Conservation (phyloP, 495 filamentous ascomycete species). For the Penicillium coprophilum region DNA sequence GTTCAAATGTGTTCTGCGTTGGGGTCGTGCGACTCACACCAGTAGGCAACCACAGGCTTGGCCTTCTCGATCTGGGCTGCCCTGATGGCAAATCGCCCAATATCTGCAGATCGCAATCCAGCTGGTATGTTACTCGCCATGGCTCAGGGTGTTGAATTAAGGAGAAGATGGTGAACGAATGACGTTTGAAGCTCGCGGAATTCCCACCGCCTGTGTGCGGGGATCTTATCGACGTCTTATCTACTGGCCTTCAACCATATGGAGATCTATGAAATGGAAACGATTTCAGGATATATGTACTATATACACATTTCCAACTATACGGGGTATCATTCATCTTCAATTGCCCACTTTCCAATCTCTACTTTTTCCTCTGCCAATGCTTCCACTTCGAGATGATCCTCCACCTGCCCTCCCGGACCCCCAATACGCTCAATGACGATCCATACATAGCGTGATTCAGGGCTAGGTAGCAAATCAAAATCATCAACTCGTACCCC, state of each 20-base stretch:
- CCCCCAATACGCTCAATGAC: constrained; percentile 73
- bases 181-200: constrained; percentile 26
- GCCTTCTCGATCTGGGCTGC: constrained; percentile 80
- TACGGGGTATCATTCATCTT: constrained; percentile 33
- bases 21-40: constrained; percentile 65
- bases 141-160: constrained; percentile 4
- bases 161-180: constrained; percentile 17
- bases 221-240: constrained; percentile 14
- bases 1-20: constrained; percentile 6
- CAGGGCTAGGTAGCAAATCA: constrained; percentile 60
- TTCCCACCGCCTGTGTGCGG: constrained; percentile 34
- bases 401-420: constrained; percentile 48
- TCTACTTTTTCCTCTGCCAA: constrained; percentile 65
- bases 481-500: constrained; percentile 71
- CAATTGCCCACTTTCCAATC: constrained; percentile 56
- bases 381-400: constrained; percentile 64
- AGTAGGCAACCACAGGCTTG: constrained; percentile 88
- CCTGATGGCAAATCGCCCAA: constrained; percentile 74
- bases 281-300: not conserved
- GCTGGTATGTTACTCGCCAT: constrained; percentile 77
- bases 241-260: not conserved
- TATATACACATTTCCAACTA: not conserved
- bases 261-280: constrained; percentile 2
- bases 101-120: constrained; percentile 71
- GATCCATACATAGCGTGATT: constrained; percentile 63